A percentile compares a stretch with the other conserved stretches of the same genome.
These are phyloP conservation scores for Moricandia moricandioides DNA, from an alignment of 345 rosid genomes.

Conservation along the genomic window DNA sequence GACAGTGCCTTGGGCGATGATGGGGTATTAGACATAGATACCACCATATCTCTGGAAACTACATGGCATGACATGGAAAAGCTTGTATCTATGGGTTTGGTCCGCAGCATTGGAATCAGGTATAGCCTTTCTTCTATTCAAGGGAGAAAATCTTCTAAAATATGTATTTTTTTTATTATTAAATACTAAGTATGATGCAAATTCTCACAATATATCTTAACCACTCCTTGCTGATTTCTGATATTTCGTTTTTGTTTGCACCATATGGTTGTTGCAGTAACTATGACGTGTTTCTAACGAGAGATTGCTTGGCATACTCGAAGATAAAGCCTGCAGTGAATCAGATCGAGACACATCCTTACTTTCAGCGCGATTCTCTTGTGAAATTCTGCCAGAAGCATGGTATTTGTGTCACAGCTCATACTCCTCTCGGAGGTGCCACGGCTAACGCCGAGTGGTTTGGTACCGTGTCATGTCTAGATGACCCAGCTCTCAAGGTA, in stretches of 20 bases:
- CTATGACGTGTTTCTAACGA: constrained; percentile 75
- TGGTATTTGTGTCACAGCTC: constrained; percentile 74
- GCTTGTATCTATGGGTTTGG: constrained; percentile 78
- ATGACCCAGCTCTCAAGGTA: constrained; percentile 75
- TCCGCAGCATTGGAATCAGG: constrained; percentile 69
- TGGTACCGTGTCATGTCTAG: constrained; percentile 72
- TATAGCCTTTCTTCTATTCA: background rate
- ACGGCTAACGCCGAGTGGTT: constrained; percentile 69
- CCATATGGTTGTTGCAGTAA: constrained; percentile 52
- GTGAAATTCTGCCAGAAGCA: constrained; percentile 92
- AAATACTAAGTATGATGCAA: background rate
- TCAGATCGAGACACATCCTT: constrained; percentile 89
- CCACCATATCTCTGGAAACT: constrained; percentile 68
- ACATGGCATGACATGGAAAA: constrained; percentile 96
- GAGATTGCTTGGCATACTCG: constrained; percentile 89
- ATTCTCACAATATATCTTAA: background rate
- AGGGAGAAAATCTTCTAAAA: background rate
- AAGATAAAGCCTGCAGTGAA: constrained; percentile 97
- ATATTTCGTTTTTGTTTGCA: background rate
- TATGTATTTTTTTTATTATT: background rate
- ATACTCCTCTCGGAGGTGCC: constrained; percentile 87
- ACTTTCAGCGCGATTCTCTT: constrained; percentile 85
- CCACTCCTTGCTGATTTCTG: background rate
- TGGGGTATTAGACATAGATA: constrained; percentile 79
- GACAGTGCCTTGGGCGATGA: constrained; percentile 70